Percentiles rank a stretch among this genome's conserved stretches.
These are phyloP conservation scores for Hypoxylon sp. DNA, from an alignment of 2,329 filamentous ascomycete species.

Conservation along the genomic window DNA sequence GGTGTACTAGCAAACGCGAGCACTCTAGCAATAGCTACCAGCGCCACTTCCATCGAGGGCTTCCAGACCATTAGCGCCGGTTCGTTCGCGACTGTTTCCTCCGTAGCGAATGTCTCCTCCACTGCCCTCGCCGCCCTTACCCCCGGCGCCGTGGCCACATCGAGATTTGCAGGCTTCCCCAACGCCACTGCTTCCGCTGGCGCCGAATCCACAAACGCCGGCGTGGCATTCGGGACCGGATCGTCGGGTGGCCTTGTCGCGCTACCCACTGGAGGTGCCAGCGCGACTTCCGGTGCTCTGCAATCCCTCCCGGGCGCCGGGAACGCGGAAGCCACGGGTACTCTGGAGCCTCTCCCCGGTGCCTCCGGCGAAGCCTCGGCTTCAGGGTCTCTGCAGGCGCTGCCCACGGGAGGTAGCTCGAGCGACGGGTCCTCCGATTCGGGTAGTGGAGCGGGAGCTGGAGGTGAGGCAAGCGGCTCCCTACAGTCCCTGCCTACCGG, in stretches of 20 bases:
- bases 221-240: neutral
- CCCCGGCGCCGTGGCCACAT: conserved; percentile 4
- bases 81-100: neutral
- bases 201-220: conserved; percentile 11
- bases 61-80: conserved; percentile 40
- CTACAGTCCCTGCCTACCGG: conserved; percentile 15
- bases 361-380: conserved; percentile 10
- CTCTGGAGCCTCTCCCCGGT: conserved; percentile 24
- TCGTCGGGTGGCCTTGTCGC: conserved; percentile 17
- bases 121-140: conserved; percentile 5
- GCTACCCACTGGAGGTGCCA: conserved; percentile 28
- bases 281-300: conserved; percentile 15
- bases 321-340: conserved; percentile 17
- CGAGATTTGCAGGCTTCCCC: conserved; percentile 19
- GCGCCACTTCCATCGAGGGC: conserved; percentile 29
- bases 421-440: conserved; percentile 20
- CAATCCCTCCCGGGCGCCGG: conserved; percentile 21
- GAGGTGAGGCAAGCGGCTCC: conserved; percentile 1
- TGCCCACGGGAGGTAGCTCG: conserved; percentile 16
- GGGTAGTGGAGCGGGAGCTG: neutral
- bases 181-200: conserved; percentile 21
- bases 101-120: conserved; percentile 23
- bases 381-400: conserved; percentile 9
- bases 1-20: conserved; percentile 28
- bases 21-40: conserved; percentile 6